Percentiles rank a stretch among this genome's conserved stretches.
Conservation (phyloP, 495 filamentous ascomycete species). For the Sabuloglossum arenarium region DNA sequence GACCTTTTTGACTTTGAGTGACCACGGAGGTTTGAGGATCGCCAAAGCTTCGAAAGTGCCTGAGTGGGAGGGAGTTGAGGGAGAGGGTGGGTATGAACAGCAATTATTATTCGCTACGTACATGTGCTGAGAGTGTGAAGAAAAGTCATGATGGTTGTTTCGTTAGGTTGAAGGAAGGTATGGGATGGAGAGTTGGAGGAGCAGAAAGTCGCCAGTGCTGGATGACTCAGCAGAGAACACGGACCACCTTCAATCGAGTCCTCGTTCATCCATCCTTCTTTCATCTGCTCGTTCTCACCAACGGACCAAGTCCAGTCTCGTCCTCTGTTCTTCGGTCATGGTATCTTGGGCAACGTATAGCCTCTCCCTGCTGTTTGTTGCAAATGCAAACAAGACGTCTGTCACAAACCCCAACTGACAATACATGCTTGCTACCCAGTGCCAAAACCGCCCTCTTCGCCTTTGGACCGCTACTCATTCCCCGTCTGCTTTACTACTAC, state of each 20-base stretch:
- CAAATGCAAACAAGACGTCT: neutral
- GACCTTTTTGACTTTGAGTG: constrained; percentile 45
- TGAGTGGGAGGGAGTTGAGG: constrained; percentile 1
- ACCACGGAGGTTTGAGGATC: constrained; percentile 33
- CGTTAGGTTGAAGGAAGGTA: no score
- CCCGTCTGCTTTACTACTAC: constrained; percentile 50
- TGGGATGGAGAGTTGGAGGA: no score
- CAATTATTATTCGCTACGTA: neutral
- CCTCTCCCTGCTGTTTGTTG: neutral
- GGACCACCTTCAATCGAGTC: no score
- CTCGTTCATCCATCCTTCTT: no score
- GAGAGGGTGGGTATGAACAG: neutral
- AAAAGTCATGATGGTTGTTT: no score
- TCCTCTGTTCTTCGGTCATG: neutral
- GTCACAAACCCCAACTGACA: neutral
- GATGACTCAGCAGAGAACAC: no score
- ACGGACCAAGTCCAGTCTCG: neutral
- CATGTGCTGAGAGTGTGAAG: no score
- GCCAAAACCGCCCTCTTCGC: constrained; percentile 63
- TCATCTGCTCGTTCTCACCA: neutral
- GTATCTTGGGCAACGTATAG: constrained; percentile 25
- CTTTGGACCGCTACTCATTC: constrained; percentile 69
- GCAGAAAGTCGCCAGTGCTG: no score
- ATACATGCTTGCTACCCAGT: constrained; percentile 19
- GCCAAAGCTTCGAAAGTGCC: constrained; percentile 65